Conservation (phyloP, 164 flowering plant species). For the Stephania yunnanensis region DNA sequence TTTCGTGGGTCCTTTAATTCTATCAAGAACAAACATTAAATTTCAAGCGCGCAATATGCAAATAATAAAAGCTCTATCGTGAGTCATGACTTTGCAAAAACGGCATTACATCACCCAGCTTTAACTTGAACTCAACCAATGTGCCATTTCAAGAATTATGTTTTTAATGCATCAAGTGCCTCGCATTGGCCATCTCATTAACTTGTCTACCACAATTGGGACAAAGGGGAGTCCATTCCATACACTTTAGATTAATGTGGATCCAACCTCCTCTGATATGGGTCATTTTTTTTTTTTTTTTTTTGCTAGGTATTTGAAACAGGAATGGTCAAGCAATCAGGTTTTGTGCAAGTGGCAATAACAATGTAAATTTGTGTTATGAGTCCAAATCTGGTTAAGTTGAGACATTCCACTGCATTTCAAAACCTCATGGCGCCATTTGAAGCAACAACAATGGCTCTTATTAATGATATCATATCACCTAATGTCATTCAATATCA, state of each 20-base stretch:
- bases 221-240: not conserved
- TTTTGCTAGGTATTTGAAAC: not conserved
- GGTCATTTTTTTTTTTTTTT: not conserved
- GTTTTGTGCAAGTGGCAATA: not conserved
- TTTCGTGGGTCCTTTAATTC: not conserved
- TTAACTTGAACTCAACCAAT: not conserved
- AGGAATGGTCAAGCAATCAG: not conserved
- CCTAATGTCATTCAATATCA: not conserved
- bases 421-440: not conserved
- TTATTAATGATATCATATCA: not conserved
- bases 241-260: not conserved
- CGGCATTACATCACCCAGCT: not conserved
- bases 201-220: constrained; percentile 1
- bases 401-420: not conserved
- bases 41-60: not conserved
- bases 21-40: not conserved
- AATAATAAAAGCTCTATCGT: not conserved
- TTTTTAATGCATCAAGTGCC: not conserved
- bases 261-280: not conserved
- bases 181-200: not conserved
- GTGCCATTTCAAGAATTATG: not conserved
- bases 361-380: not conserved
- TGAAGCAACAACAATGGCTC: not conserved
- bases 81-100: not conserved
- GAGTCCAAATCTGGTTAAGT: not conserved